These are phyloP conservation scores for Hibiscus trionum DNA, from an alignment of 345 rosid species.

Conservation along the genomic window DNA sequence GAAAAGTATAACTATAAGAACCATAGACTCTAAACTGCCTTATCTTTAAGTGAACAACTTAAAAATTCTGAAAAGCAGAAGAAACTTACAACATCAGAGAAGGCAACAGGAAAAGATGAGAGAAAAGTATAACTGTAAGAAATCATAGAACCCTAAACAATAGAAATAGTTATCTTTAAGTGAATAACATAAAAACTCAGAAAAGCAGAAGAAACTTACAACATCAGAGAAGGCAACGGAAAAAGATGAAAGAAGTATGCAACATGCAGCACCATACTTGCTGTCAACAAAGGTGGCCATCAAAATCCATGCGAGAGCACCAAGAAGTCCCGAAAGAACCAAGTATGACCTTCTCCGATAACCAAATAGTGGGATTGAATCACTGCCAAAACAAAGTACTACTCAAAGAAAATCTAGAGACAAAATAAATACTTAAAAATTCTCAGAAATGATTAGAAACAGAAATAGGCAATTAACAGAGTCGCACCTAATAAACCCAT, in stretches of 20 bases:
- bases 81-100: constrained; percentile 83
- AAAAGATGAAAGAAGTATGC: constrained; percentile 87
- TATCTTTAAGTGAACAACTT: neutral
- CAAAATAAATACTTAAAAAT: neutral
- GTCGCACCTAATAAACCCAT: constrained; percentile 82
- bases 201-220: constrained; percentile 36
- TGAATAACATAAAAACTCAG: neutral
- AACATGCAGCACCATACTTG: constrained; percentile 77
- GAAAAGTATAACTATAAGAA: neutral
- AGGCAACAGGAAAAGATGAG: constrained; percentile 90
- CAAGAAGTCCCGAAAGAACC: constrained; percentile 92
- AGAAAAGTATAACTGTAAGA: constrained; percentile 25
- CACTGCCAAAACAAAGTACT: constrained; percentile 36
- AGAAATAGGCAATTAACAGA: constrained; percentile 5
- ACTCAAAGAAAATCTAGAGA: constrained; percentile 10
- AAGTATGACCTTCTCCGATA: constrained; percentile 94
- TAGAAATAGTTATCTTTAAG: neutral
- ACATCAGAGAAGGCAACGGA: constrained; percentile 98
- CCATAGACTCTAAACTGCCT: neutral
- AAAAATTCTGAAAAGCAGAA: neutral
- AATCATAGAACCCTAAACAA: too few relatives aligned
- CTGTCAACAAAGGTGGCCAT: constrained; percentile 85
- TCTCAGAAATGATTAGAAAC: neutral
- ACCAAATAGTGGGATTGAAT: constrained; percentile 86
- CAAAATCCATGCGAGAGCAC: constrained; percentile 93